A percentile compares a stretch with the other conserved stretches of the same genome.
Conservation (phyloP, 345 rosid genomes). For the Raphanus sativus region DNA sequence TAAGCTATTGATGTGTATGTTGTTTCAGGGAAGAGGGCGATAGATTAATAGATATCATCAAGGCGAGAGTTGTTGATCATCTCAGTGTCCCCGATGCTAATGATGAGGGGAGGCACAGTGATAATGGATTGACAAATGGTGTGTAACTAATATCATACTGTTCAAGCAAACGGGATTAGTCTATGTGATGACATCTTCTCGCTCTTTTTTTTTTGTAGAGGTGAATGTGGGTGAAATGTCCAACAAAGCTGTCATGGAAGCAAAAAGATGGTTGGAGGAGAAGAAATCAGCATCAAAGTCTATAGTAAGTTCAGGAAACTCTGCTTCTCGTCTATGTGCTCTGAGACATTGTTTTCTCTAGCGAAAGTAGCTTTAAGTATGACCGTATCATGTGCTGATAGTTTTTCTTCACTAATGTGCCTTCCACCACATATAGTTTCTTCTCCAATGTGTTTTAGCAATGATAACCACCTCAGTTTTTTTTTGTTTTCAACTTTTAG, state of each 20-base stretch:
- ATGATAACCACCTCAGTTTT: constrained; percentile 15
- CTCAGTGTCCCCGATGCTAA: constrained; percentile 32
- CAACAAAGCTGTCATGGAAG: constrained; percentile 63
- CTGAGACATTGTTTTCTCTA: neutral
- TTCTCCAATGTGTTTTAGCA: constrained; percentile 11
- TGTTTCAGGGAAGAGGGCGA: constrained; percentile 81
- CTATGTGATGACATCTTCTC: constrained; percentile 21
- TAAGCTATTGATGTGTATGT: constrained; percentile 28
- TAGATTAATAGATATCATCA: constrained; percentile 61
- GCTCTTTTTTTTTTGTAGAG: constrained; percentile 44
- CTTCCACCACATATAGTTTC: constrained; percentile 4
- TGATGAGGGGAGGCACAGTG: constrained; percentile 8
- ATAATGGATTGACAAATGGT: constrained; percentile 41
- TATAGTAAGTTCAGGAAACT: constrained; percentile 46
- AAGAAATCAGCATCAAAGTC: constrained; percentile 69
- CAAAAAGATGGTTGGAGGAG: constrained; percentile 75
- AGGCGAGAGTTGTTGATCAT: constrained; percentile 63
- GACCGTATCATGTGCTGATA: neutral
- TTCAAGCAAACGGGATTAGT: constrained; percentile 3
- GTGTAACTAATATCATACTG: constrained; percentile 33
- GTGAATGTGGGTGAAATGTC: constrained; percentile 47
- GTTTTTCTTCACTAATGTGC: neutral
- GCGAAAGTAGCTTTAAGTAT: neutral
- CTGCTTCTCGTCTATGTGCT: constrained; percentile 12
- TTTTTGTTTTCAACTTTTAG: constrained; percentile 37